Conservation (phyloP, 2,329 filamentous ascomycete genomes). For the Esteya vermicola region DNA sequence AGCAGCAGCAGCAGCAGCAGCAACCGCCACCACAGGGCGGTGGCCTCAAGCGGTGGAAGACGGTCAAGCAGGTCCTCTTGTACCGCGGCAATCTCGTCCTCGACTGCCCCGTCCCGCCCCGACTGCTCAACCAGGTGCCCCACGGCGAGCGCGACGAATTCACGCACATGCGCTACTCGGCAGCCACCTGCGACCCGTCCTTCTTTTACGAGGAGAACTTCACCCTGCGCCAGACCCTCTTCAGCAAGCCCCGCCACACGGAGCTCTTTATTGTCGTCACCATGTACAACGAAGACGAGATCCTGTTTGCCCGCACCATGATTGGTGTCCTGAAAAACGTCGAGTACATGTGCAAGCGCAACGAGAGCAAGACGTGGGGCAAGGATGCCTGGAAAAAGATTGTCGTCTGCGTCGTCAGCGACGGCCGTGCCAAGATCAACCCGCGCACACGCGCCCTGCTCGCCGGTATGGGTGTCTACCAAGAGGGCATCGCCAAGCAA, state of each 20-base stretch:
- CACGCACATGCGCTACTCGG: conserved; percentile 85
- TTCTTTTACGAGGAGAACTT: conserved; percentile 84
- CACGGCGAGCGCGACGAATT: conserved; percentile 88
- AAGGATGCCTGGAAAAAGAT: conserved; percentile 99
- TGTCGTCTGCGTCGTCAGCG: conserved; percentile 92
- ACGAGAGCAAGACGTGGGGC: conserved; percentile 93
- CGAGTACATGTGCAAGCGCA: conserved; percentile 91
- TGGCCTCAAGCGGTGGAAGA: conserved; percentile 83
- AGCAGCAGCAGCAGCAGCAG: conserved; percentile 10
- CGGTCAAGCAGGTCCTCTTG: conserved; percentile 93
- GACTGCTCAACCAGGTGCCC: conserved; percentile 72
- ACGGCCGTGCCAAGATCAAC: conserved; percentile 95
- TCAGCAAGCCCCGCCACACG: conserved; percentile 82
- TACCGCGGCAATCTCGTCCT: conserved; percentile 95
- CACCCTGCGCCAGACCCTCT: conserved; percentile 79
- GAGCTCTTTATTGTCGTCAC: conserved; percentile 94
- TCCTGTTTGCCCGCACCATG: conserved; percentile 91
- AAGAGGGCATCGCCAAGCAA: conserved; percentile 97
- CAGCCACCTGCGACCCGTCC: conserved; percentile 82
- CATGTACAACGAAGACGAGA: conserved; percentile 99
- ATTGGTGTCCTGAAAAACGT: conserved; percentile 97
- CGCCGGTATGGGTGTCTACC: conserved; percentile 89
- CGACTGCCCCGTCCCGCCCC: conserved; percentile 87
- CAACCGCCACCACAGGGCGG: conserved; percentile 28
- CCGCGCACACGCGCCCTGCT: conserved; percentile 76